Evolutionary conservation across 305 asterid species (phyloP).

Genomic region (Fraxinus nigra): DNA sequence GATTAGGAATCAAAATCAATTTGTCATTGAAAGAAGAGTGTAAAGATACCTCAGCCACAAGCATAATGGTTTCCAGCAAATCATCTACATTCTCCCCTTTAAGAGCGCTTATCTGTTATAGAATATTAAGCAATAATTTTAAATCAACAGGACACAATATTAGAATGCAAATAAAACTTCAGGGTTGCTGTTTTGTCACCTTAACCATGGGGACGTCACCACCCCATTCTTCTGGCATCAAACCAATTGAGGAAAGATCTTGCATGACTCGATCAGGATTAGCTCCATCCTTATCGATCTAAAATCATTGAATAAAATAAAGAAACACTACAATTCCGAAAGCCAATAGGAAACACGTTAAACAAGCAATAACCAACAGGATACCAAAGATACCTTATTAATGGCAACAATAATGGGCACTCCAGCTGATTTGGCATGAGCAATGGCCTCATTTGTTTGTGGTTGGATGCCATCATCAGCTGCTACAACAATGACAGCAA

Average conservation of each 20-base stretch:
- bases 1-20: constrained; percentile 1
- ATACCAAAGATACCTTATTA: constrained; percentile 59
- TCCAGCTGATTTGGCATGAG: constrained; percentile 96
- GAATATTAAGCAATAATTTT: constrained; percentile 24
- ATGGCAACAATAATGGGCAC: constrained; percentile 90
- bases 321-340: constrained; percentile 19
- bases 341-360: constrained; percentile 22
- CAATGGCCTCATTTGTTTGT: constrained; percentile 95
- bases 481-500: constrained; percentile 94
- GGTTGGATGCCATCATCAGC: constrained; percentile 98
- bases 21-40: neutral
- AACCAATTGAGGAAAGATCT: constrained; percentile 84
- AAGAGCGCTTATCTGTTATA: constrained; percentile 87
- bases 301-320: constrained; percentile 19
- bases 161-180: constrained; percentile 1
- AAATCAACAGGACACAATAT: constrained; percentile 19
- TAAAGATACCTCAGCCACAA: constrained; percentile 87
- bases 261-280: constrained; percentile 94
- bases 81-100: constrained; percentile 94
- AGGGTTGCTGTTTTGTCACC: constrained; percentile 50
- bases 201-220: constrained; percentile 95
- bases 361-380: constrained; percentile 21
- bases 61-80: constrained; percentile 96
- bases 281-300: constrained; percentile 99
- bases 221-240: constrained; percentile 99